These are phyloP conservation scores for Penicillium nordicum DNA, from an alignment of 2,329 filamentous ascomycete species.

Conservation along the genomic window DNA sequence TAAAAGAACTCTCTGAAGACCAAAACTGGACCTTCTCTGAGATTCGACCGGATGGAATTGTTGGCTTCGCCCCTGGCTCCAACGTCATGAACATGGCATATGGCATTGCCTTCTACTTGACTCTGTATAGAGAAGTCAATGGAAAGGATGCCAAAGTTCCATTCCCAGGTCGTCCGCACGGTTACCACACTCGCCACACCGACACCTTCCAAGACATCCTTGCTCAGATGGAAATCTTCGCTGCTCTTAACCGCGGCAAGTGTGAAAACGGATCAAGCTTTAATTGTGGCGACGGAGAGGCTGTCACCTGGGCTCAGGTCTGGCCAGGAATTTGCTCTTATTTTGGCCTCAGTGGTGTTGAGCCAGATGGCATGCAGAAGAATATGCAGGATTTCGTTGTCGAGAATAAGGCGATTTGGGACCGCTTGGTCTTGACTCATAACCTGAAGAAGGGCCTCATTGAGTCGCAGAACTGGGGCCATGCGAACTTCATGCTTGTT, in stretches of 20 bases:
- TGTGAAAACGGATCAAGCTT: conserved; percentile 18
- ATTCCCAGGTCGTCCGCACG: conserved; percentile 21
- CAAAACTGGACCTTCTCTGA: conserved; percentile 32
- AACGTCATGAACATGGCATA: conserved; percentile 27
- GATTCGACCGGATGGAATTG: conserved; percentile 28
- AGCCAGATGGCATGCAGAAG: conserved; percentile 10
- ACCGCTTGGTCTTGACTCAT: conserved; percentile 11
- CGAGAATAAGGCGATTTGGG: conserved; percentile 12
- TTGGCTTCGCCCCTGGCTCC: conserved; percentile 23
- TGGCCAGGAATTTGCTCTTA: conserved; percentile 27
- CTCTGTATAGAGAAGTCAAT: conserved; percentile 19
- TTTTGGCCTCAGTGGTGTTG: conserved; percentile 26
- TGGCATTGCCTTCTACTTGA: conserved; percentile 23
- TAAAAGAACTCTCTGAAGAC: conserved; percentile 16
- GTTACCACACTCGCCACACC: conserved; percentile 19
- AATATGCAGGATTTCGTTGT: conserved; percentile 10
- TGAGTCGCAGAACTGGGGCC: conserved; percentile 21
- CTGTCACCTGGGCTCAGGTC: conserved; percentile 21
- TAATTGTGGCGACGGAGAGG: conserved; percentile 24
- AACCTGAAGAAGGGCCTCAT: conserved; percentile 14
- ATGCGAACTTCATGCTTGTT: conserved; percentile 18
- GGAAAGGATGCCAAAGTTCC: conserved; percentile 15
- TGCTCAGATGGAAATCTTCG: conserved; percentile 24
- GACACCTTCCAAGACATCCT: conserved; percentile 30
- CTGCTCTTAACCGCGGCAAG: conserved; percentile 22